Base-by-base conservation (phyloP, 768 basidiomycete genomes). In the Rhodocollybia butyracea region DNA sequence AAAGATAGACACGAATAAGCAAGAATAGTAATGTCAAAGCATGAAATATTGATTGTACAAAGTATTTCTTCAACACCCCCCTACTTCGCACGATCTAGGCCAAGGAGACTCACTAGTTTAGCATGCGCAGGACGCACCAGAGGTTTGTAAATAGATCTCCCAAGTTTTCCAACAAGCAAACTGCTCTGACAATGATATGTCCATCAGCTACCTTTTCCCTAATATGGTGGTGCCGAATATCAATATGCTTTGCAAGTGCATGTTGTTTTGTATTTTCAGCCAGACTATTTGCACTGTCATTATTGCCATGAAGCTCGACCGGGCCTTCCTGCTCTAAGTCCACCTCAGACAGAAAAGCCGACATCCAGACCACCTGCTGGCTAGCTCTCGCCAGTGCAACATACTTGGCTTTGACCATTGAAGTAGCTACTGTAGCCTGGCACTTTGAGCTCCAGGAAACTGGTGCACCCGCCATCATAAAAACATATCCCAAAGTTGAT, bases 341-440 rank as follows among this genome's bases (percentile, higher is more conserved):
- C 19, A 52, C 32, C 39, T 21, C n/a, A n/a, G n/a, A n/a, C n/a
- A n/a, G n/a, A n/a, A n/a, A n/a, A n/a, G n/a, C n/a, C n/a, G n/a
- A n/a, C 32, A 52, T 38, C 51, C 51, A 52, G 3, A 21, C 6
- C 8, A n/a, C 5, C n/a, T 52, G 51, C 34, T 52, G 32, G 3
- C 7, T 4, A 10, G 34, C 51, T 52, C 36, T 3, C 12, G 32
- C 19, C 2, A 52, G 36, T 19, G 51, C 2, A 12, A 52, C 27
- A 52, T 52, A 52, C 17, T 52, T 30, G 31, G 11, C 36, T n/a
- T n/a, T n/a, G n/a, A n/a, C n/a, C n/a, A n/a, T n/a, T n/a, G n/a
- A n/a, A n/a, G n/a, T n/a, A n/a, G 57, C 45, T 60, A 76, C 68
- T 19, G 63, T 63, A 0, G 59, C 8, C 60, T 74, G 74, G 8